Evolutionary conservation across 345 rosid species (phyloP), one percentile per base, ranked within the genome.

Genomic region (Populus davidiana): DNA sequence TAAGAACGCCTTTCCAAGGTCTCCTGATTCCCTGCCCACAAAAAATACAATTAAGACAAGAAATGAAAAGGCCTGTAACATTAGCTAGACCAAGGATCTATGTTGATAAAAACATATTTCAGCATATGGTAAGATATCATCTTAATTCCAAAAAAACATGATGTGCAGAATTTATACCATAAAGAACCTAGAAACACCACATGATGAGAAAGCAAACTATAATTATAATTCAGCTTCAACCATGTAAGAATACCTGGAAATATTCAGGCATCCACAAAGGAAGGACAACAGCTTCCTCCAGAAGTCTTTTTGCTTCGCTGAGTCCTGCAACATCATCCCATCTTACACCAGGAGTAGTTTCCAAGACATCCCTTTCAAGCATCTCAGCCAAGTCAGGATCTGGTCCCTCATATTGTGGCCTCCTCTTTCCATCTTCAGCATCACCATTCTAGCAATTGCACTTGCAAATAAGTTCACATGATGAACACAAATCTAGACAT

Each of bases 241-340:
- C 62, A 68, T 20, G 59, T 39, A 38, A 76, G 21, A 77, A 68
- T 85, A 96, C 99, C 97, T 94, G 98, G 86, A 96, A 96, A 86
- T 96, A 96, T 83, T 96, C 99, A 36, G 99, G 97, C 98, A 96
- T 96, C 99, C 98, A 96, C 80, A 96, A 78, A 81, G 99, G 99
- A 89, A 96, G 99, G 67, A 96, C 99, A 79, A 96, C 98, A 64
- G 99, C 99, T 86, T 96, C 98, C 88, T 96, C 99, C 72, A 96
- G 88, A 80, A 96, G 96, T 75, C 99, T 86, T 86, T 96, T 96
- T 68, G 99, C 99, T 89, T 96, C 99, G 68, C 91, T 88, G 88
- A 96, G 88, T 72, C 99, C 99, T 63, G 99, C 99, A 82, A 96
- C 99, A 82, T 96, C 99, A 77, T 94, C 99, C 99, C 99, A 96